Conservation (phyloP, 2,329 filamentous ascomycete species). For the Chalara sp. region DNA sequence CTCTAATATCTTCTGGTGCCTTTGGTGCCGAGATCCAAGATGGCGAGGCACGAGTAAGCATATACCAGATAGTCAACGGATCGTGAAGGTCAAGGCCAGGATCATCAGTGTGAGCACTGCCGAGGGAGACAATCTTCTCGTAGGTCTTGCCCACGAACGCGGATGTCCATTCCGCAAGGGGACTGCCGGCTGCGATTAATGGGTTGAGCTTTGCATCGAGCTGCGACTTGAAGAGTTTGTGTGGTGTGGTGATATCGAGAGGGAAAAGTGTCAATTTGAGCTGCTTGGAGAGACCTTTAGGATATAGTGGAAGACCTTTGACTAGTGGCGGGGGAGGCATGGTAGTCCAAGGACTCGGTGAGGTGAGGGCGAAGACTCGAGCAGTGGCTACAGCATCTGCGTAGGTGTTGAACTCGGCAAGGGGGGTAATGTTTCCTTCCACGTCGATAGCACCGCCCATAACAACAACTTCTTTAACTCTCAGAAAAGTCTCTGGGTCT, state of each 20-base stretch:
- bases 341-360: conserved; percentile 65
- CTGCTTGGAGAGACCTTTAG: conserved; percentile 51
- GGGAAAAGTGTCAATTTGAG: conserved; percentile 68
- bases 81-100: conserved; percentile 66
- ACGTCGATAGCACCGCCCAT: conserved; percentile 86
- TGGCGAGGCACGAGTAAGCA: conserved; percentile 53
- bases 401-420: conserved; percentile 92
- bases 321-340: conserved; percentile 61
- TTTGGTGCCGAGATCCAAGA: conserved; percentile 49
- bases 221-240: conserved; percentile 55
- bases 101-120: conserved; percentile 47
- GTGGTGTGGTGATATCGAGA: conserved; percentile 69
- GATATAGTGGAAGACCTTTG: conserved; percentile 53
- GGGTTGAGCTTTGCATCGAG: conserved; percentile 51
- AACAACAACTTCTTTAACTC: conserved; percentile 83
- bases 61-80: conserved; percentile 74
- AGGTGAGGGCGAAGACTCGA: conserved; percentile 71
- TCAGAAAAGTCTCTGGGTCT: conserved; percentile 83
- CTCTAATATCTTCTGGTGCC: conserved; percentile 70
- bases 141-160: conserved; percentile 69
- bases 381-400: conserved; percentile 77
- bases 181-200: conserved; percentile 55
- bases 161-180: conserved; percentile 65
- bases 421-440: conserved; percentile 77
- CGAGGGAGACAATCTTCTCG: conserved; percentile 57